These are phyloP conservation scores for Streptanthus diversifolius DNA, from an alignment of 345 rosid genomes.

Conservation along the genomic window DNA sequence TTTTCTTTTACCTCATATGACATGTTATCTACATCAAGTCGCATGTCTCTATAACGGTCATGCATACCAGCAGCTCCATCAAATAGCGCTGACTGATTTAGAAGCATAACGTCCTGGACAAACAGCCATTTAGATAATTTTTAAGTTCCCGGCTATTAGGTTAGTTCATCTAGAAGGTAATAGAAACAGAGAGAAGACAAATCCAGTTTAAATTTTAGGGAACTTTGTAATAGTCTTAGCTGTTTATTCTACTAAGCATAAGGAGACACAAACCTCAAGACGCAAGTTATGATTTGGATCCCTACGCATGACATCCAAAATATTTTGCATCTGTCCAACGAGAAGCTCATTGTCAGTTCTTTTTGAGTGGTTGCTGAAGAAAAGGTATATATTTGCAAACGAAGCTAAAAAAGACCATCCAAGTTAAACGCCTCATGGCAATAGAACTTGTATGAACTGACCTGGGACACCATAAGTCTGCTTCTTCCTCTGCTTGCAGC, in stretches of 20 bases:
- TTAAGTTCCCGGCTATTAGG: not conserved
- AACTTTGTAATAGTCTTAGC: not conserved
- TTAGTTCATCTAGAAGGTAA: slow-evolving; percentile 1
- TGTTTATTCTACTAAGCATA: not conserved
- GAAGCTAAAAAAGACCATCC: slow-evolving; percentile 1
- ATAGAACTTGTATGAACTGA: slow-evolving; percentile 33
- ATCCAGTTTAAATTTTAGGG: not conserved
- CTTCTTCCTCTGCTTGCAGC: slow-evolving; percentile 72
- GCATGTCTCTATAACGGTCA: slow-evolving; percentile 93
- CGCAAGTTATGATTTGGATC: slow-evolving; percentile 52
- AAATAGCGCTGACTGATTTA: slow-evolving; percentile 60
- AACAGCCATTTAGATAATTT: not conserved
- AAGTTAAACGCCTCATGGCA: not conserved
- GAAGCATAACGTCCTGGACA: slow-evolving; percentile 76
- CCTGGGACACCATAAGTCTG: slow-evolving; percentile 76
- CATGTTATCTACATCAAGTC: slow-evolving; percentile 99
- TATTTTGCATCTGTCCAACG: slow-evolving; percentile 60
- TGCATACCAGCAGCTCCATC: slow-evolving; percentile 63
- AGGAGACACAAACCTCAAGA: slow-evolving; percentile 54
- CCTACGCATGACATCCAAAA: slow-evolving; percentile 84
- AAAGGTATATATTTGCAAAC: not conserved
- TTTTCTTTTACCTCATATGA: slow-evolving; percentile 74
- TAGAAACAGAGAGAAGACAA: slow-evolving; percentile 1
- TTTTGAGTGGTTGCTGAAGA: not conserved
- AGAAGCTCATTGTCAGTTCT: slow-evolving; percentile 28